Base-by-base conservation (phyloP, 1,284 basidiomycete genomes). In the Peniophora sp. region DNA sequence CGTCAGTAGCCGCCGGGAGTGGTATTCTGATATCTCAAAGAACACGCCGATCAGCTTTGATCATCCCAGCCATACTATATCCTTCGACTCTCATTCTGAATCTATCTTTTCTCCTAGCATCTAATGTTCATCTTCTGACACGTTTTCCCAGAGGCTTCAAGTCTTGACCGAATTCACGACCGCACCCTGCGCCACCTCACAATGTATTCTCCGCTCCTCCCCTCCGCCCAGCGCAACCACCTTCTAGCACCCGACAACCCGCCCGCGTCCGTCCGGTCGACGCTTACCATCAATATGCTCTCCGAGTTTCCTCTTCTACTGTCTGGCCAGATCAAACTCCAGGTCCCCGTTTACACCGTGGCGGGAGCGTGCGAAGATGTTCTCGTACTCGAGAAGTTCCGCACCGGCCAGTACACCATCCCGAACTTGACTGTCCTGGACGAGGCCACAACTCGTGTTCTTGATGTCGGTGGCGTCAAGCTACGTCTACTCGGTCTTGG, bases 341-440 rank as follows among this genome's bases (percentile, higher is more conserved):
- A 85, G 47, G 79, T 98, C 3, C 96, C 96, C 34, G 93, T 99
- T 23, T 98, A 88, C 72, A 96, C 95, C 47, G 92, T 98, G 44
- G 97, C 92, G 85, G 97, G 97, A 32, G 91, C 97, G 22, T 97
- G 97, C 63, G 97, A 99, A 70, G 97, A 99, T 64, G 93, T 99
- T 35, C 64, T 83, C 48, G 81, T 99, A 37, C 75, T 99, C 52
- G 94, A 97, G 74, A 93, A 92, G 68, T 88, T 97, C 70, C 85
- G 95, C 58, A 76, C 85, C 10, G 86, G 85, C 46, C 76, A 85
- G 52, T 93, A 93, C 67, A 71, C 79, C 56, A 82, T 97, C 57
- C 82, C 88, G 54, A 97, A 95, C 67, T 78, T 97, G 54, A 85
- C 91, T 61, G 78, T 99, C 54, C 72, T 99, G 44, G 96, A 98